Base-by-base conservation (phyloP, 805 yeast genomes). In the Wickerhamiella kurtzmanii region DNA sequence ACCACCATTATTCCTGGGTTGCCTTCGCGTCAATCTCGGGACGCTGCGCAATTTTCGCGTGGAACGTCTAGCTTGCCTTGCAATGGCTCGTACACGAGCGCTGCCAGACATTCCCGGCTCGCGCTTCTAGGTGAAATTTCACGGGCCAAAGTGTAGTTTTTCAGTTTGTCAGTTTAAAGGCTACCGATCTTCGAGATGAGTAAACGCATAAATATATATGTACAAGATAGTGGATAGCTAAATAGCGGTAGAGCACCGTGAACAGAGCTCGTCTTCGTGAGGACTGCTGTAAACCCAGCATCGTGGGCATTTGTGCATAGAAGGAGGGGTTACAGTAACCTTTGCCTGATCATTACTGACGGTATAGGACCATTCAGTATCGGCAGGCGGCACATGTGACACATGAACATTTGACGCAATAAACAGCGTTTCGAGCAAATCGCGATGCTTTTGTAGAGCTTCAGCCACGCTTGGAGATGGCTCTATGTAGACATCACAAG, bases 261-360 rank as follows among this genome's bases (percentile, higher is more conserved):
- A 38, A 62, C 98, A 89, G 22, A 87, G 65, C 1, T 61, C 62
- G 9, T 76, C 76, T 35, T 71, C 77, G 0, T 51, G 55, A 0
- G 57, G 62, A 0, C 94, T 68, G 5, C 74, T 75, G 59, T 65
- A 78, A 57, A 84, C 84, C 98, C 98, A 92, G 64, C 98, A 92
- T 60, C 98, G 74, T 4, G 95, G 95, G 61, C 98, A 92, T 57
- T 87, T 87, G 45, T 65, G 64, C 1, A 67, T 58, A 0, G 60
- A 48, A 0, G 86, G 72, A 3, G 70, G 68, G 5, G 69, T 63
- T 2, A 81, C 71, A 2, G 60, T 51, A 3, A 75, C 56, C 1
- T 53, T 54, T 4, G 69, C 47, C 2, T 44, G 58, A 6, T 54
- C 56, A 2, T 61, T 67, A 5, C 56, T 62, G 2, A 70, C 52